Evolutionary conservation across 2,329 filamentous ascomycete genomes (phyloP), one percentile per base, ranked within the genome.

Genomic region (Paecilomyces dactylethromorphus): DNA sequence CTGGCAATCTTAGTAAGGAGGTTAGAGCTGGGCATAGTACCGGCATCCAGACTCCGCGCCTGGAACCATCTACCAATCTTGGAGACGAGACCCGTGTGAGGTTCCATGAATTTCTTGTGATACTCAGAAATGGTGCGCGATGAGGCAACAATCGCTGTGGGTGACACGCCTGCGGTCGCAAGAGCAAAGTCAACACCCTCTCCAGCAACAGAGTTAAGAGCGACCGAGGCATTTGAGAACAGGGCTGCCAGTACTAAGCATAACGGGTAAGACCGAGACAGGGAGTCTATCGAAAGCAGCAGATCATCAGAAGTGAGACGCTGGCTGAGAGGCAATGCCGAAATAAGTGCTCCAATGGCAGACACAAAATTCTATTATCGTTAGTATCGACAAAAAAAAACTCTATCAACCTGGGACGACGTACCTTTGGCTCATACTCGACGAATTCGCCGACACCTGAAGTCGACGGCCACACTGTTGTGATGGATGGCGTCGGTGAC

Each of bases 171-270:
- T 60, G 86, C 84, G 22, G 89, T 89, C 22, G 91, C 91, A 22
- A 92, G 76, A 18, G 81, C 79, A 39, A 97, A 81, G 69, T 94
- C 86, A 12, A 89, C 81, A 11, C 84, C 84, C 35, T 84, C 82
- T 6, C 89, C 89, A 15, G 92, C 89, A 26, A 96, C 92, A 0
- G 92, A 94, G 76, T 91, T 97, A 68, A 99, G 83, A 26, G 92
- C 91, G 21, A 99, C 78, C 0, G 91, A 94, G 18, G 91, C 83
- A 71, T 96, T 94, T 22, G 86, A 88, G 75, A 87, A 96, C 8
- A 99, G 82, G 0, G 92, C 92, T 1, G 88, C 86, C 59, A 99
- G 81, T 0, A 91, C 91, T 60, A 95, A 81, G 57, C 87, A 84
- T 26, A 97, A 82, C 1, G 91, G 85, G 75, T 95, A 93, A 0